phyloP scores from a whole-genome alignment of 495 filamentous ascomycete species.

The Chaetomium fimeti region DNA sequence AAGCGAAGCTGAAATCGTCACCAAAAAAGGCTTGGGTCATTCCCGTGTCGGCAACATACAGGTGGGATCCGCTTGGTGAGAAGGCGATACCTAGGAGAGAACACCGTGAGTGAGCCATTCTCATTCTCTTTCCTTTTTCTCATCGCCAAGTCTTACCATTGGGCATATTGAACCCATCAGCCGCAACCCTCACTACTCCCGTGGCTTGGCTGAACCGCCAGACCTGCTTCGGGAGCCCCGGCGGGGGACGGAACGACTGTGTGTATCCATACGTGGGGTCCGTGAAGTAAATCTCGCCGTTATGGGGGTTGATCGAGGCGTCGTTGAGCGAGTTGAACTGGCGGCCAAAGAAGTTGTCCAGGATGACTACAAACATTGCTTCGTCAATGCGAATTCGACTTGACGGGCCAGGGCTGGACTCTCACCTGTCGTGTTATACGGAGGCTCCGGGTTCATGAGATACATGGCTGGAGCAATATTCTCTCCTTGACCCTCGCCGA shows the following conservation, averaged over 20 bases:
- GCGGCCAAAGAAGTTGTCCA: slow-evolving; percentile 57
- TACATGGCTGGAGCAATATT: slow-evolving; percentile 42
- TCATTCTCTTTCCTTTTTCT: background rate
- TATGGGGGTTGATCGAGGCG: slow-evolving; percentile 49
- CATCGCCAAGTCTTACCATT: slow-evolving; percentile 44
- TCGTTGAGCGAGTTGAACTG: slow-evolving; percentile 64
- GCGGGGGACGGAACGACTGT: slow-evolving; percentile 55
- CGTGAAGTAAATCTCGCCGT: slow-evolving; percentile 62
- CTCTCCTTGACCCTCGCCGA: slow-evolving; percentile 51
- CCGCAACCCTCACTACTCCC: slow-evolving; percentile 51
- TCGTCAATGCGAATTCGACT: background rate
- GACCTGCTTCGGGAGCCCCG: slow-evolving; percentile 55
- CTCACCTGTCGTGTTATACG: slow-evolving; percentile 52
- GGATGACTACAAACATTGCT: slow-evolving; percentile 29
- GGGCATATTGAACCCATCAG: slow-evolving; percentile 55
- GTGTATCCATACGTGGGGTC: slow-evolving; percentile 61
- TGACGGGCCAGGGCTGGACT: background rate
- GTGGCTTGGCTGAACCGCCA: slow-evolving; percentile 53
- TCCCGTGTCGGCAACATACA: slow-evolving; percentile 60
- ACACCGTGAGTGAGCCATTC: background rate
- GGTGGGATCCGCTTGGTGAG: slow-evolving; percentile 50
- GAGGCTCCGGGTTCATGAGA: slow-evolving; percentile 47
- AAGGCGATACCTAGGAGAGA: slow-evolving; percentile 49
- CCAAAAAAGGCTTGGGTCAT: slow-evolving; percentile 44
- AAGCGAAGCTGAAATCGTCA: slow-evolving; percentile 34